Evolutionary conservation across 2,329 filamentous ascomycete genomes (phyloP).

Genomic region (Didymella lethalis): DNA sequence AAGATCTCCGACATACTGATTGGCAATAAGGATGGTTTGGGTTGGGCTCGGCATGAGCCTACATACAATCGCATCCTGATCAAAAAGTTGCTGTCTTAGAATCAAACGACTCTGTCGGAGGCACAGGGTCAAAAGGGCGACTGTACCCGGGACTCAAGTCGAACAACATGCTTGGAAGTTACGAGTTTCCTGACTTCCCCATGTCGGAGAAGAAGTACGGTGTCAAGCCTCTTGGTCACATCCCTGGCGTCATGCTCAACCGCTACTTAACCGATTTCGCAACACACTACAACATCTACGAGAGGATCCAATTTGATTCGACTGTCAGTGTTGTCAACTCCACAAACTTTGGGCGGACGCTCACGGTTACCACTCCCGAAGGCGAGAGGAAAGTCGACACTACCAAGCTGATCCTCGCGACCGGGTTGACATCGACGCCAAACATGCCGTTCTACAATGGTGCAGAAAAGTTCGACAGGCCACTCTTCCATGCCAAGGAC

Average conservation of each 20-base stretch:
- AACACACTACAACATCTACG: neutral
- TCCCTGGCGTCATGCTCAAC: slow-evolving; percentile 10
- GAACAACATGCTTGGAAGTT: slow-evolving; percentile 16
- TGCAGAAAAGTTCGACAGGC: neutral
- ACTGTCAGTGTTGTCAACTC: neutral
- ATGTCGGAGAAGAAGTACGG: slow-evolving; percentile 14
- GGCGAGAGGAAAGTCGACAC: neutral
- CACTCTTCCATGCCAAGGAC: slow-evolving; percentile 49
- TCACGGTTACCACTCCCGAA: neutral
- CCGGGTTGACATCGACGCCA: neutral
- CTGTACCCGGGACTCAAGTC: slow-evolving; percentile 7
- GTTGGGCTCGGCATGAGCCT: neutral
- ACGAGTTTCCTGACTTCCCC: slow-evolving; percentile 14
- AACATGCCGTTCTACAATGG: neutral
- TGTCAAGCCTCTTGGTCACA: slow-evolving; percentile 13
- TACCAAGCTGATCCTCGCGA: neutral
- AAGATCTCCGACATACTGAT: neutral
- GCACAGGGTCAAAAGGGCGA: neutral
- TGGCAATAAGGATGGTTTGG: neutral
- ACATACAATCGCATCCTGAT: neutral
- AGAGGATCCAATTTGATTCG: neutral
- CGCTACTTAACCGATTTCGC: slow-evolving; percentile 9
- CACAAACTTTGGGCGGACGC: neutral
- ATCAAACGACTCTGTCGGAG: neutral
- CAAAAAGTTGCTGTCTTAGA: neutral